Evolutionary conservation across 495 filamentous ascomycete species (phyloP).

Genomic region (Tuber umbilicatum): DNA sequence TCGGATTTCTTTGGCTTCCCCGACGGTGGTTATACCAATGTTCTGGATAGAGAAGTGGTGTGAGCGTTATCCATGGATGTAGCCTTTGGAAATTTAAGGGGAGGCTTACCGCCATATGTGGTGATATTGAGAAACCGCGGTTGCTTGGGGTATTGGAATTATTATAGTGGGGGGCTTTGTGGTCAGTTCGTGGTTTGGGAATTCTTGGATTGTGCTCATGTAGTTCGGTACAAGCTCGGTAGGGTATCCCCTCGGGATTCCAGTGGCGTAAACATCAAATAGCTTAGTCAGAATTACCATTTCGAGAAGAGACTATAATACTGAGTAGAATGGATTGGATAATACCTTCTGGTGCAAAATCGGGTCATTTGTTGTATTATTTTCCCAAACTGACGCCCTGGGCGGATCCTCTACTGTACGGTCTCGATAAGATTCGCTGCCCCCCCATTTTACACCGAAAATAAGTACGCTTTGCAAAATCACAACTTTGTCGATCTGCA

Average conservation of each 20-base stretch:
- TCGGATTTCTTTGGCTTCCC: slow-evolving; percentile 87
- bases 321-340: not conserved
- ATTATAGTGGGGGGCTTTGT: not conserved
- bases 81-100: not conserved
- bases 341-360: not conserved
- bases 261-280: not conserved
- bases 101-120: not conserved
- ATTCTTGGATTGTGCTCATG: not conserved
- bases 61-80: not conserved
- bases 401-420: not conserved
- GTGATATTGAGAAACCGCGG: not conserved
- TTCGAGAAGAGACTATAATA: not conserved
- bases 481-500: no score
- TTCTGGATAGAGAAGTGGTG: slow-evolving; percentile 9
- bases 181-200: not conserved
- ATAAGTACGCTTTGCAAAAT: no score
- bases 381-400: not conserved
- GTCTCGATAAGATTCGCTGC: no score
- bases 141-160: not conserved
- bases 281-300: not conserved
- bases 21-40: slow-evolving; percentile 70
- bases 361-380: not conserved
- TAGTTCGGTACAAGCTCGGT: not conserved
- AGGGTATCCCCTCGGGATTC: not conserved
- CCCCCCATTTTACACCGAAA: no score